Base-by-base conservation (phyloP, 2,329 filamentous ascomycete genomes). In the Fusarium sp. region DNA sequence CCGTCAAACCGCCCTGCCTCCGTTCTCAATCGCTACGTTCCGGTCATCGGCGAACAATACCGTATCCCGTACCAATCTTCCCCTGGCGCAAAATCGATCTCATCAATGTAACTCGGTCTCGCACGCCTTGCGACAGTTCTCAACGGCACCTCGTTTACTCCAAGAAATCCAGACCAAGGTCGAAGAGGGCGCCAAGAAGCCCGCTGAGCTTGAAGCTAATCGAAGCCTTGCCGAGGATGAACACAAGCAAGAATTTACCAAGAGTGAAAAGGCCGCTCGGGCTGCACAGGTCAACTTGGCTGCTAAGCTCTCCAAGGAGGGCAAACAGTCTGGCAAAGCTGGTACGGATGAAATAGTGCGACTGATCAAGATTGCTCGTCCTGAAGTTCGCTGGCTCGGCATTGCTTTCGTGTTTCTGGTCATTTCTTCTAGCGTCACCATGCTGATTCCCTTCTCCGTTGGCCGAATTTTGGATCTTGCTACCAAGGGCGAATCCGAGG, bases 381-480 rank as follows among this genome's bases (percentile, higher is more conserved):
- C 95, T 4, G 96, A 99, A 82, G 82, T 92, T 31, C 91, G 86
- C 76, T 92, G 92, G 80, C 88, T 99, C 17, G 86, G 84, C 8
- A 80, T 92, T 68, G 97, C 97, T 5, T 95, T 98, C 77, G 78
- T 92, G 57, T 92, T 97, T 76, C 85, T 99, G 51, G 85, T 99
- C 61, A 86, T 98, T 66, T 98, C 95, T 17, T 98, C 95, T 6
- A 88, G 90, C 52, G 94, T 99, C 72, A 97, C 94, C 59, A 97
- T 99, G 92, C 94, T 94, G 3, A 93, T 99, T 62, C 96, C 96
- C 2, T 97, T 98, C 77, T 97, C 94, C 0, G 97, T 99, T 70
- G 96, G 96, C 58, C 95, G 94, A 77, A 97, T 99, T 66, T 84
- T 99, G 78, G 96, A 99, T 80, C 88, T 96, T 54, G 94, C 95